These are phyloP conservation scores for Aspergillus calidoustus DNA, from an alignment of 2,329 filamentous ascomycete genomes.

Conservation along the genomic window DNA sequence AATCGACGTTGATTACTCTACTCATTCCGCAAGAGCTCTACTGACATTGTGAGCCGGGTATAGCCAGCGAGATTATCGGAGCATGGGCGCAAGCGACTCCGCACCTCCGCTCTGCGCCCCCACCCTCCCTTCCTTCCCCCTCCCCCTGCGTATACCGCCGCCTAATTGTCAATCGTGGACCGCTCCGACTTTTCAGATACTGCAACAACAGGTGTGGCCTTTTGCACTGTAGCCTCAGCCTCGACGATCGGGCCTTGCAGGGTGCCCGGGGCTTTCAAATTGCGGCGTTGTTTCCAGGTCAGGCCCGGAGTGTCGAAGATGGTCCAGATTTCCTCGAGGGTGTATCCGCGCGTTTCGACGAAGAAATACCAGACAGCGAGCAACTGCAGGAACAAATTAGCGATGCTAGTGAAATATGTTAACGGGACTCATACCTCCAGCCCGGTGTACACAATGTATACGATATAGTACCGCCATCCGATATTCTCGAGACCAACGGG, in stretches of 20 bases:
- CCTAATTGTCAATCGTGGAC: background rate
- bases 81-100: too few species aligned
- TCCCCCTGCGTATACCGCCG: too few species aligned
- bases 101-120: too few species aligned
- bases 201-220: background rate
- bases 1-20: too few species aligned
- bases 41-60: too few species aligned
- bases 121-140: background rate
- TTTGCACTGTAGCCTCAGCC: background rate
- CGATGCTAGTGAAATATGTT: background rate
- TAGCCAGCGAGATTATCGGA: too few species aligned
- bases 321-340: conserved; percentile 2
- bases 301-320: background rate
- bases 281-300: conserved; percentile 3
- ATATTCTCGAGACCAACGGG: conserved; percentile 4
- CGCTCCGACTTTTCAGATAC: background rate
- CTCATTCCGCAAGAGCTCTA: too few species aligned
- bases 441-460: conserved; percentile 2
- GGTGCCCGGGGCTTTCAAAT: background rate
- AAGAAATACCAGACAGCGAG: conserved; percentile 5
- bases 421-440: background rate
- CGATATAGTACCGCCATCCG: conserved; percentile 7
- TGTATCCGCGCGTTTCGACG: conserved; percentile 2
- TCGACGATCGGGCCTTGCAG: background rate
- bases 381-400: background rate